Evolutionary conservation across 1,139 yeast genomes (phyloP).

Genomic region (Candida mesenterica): DNA sequence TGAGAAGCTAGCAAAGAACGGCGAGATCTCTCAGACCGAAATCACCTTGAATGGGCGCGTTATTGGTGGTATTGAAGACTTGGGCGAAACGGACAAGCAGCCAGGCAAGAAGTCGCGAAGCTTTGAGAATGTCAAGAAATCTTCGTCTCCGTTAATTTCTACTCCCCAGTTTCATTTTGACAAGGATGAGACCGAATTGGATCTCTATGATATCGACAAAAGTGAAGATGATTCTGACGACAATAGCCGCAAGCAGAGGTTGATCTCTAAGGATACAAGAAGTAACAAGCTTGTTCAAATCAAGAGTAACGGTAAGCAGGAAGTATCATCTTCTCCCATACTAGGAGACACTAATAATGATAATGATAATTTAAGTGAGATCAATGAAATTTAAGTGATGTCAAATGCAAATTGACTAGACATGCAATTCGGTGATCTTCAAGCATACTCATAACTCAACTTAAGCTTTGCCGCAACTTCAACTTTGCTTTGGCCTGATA

Average conservation of each 20-base stretch:
- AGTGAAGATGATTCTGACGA: conserved; percentile 14
- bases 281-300: conserved; percentile 26
- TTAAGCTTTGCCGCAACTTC: too few species aligned
- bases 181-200: conserved; percentile 13
- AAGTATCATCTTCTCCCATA: conserved; percentile 22
- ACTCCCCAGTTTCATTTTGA: conserved; percentile 16
- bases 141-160: conserved; percentile 1
- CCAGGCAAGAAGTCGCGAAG: conserved; percentile 10
- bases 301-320: conserved; percentile 23
- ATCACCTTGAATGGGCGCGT: too few species aligned
- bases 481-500: too few species aligned
- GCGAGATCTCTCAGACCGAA: conserved; percentile 6
- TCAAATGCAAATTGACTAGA: too few species aligned
- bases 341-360: conserved; percentile 13
- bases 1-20: conserved; percentile 16
- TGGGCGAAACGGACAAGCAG: conserved; percentile 1
- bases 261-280: conserved; percentile 30
- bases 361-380: conserved; percentile 10
- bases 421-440: too few species aligned
- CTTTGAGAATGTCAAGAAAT: conserved; percentile 6
- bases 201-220: conserved; percentile 14
- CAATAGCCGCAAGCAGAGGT: conserved; percentile 34
- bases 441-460: too few species aligned
- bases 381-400: conserved; percentile 9
- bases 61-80: too few species aligned